These are phyloP conservation scores for Brassica juncea DNA, from an alignment of 345 rosid species.

Conservation along the genomic window DNA sequence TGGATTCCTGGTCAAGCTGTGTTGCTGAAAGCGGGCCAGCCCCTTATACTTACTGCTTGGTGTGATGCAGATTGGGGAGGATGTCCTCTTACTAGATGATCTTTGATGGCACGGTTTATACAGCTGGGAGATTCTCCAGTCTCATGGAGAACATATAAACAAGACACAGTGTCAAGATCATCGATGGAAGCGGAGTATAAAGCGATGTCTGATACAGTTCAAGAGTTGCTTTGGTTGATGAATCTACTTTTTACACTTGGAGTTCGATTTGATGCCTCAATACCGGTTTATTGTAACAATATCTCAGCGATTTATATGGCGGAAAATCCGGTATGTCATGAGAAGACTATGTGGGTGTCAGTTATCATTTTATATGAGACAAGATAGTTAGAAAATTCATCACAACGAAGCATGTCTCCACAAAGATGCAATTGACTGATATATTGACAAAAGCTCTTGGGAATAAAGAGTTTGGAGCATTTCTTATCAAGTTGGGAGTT, in stretches of 20 bases:
- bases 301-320: background rate
- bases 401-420: background rate
- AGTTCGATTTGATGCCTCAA: background rate
- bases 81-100: background rate
- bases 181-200: background rate
- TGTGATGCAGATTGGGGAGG: background rate
- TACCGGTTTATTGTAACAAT: background rate
- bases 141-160: background rate
- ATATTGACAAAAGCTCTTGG: background rate
- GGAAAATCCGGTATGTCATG: background rate
- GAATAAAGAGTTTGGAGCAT: background rate
- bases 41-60: background rate
- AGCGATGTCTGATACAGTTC: background rate
- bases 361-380: background rate
- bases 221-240: background rate
- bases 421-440: background rate
- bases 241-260: background rate
- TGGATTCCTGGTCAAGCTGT: background rate
- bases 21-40: background rate
- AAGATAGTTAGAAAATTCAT: background rate
- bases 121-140: background rate
- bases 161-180: background rate
- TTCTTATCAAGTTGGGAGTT: background rate
- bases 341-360: background rate
- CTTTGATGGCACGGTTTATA: background rate